Conservation (phyloP, 805 yeast genomes). For the Candida xiaguanensis region DNA sequence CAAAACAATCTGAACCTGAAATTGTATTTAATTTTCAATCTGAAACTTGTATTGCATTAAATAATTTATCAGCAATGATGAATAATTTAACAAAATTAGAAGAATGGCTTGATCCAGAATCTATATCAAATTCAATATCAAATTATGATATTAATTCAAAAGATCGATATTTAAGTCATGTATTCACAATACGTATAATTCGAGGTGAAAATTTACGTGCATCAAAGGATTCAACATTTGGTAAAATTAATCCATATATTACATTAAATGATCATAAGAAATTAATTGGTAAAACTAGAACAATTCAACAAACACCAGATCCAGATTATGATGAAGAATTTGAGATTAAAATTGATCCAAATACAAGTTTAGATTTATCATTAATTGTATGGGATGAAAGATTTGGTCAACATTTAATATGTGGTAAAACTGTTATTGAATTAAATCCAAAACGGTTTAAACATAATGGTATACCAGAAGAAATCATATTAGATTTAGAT, state of each 20-base stretch:
- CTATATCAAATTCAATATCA: slow-evolving; percentile 40
- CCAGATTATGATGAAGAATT: slow-evolving; percentile 91
- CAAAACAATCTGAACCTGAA: slow-evolving; percentile 29
- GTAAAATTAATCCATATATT: slow-evolving; percentile 56
- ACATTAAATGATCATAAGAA: slow-evolving; percentile 56
- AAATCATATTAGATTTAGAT: slow-evolving; percentile 55
- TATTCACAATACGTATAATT: slow-evolving; percentile 61
- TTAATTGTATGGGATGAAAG: slow-evolving; percentile 71
- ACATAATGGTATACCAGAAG: slow-evolving; percentile 67
- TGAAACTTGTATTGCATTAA: slow-evolving; percentile 71
- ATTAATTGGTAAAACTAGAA: slow-evolving; percentile 67
- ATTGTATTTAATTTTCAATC: slow-evolving; percentile 57
- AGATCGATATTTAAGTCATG: slow-evolving; percentile 39
- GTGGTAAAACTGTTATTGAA: slow-evolving; percentile 60
- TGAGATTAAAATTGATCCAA: slow-evolving; percentile 46
- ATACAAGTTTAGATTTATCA: slow-evolving; percentile 44
- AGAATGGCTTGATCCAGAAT: slow-evolving; percentile 55
- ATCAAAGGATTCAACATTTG: slow-evolving; percentile 14
- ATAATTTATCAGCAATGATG: slow-evolving; percentile 56
- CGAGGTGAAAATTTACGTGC: slow-evolving; percentile 55
- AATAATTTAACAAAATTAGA: slow-evolving; percentile 51
- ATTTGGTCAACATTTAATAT: slow-evolving; percentile 52
- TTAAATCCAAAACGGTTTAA: slow-evolving; percentile 61
- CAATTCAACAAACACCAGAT: slow-evolving; percentile 53
- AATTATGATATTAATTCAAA: slow-evolving; percentile 28